Percentiles rank a stretch among this genome's conserved stretches.
Evolutionary conservation across 2,329 filamentous ascomycete species (phyloP).

Genomic region (Colletotrichum sp.): DNA sequence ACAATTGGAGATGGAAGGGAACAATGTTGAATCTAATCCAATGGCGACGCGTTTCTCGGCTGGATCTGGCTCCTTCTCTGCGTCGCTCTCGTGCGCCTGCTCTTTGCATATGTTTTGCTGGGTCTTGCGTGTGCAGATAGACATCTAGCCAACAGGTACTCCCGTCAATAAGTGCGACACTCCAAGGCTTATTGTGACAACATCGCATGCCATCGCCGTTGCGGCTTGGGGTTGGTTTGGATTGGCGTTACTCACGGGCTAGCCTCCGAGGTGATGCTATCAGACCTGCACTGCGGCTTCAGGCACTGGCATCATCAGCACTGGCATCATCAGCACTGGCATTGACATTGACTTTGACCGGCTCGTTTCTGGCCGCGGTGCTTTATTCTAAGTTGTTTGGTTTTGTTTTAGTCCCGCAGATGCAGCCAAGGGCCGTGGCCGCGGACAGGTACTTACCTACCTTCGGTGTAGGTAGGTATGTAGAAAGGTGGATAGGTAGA

Average conservation of each 20-base stretch:
- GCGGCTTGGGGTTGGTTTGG: too few relatives aligned
- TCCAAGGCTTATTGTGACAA: slow-evolving; percentile 6
- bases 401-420: background rate
- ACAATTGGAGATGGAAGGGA: too few relatives aligned
- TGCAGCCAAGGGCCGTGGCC: background rate
- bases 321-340: background rate
- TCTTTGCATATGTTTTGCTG: too few relatives aligned
- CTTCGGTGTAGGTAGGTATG: background rate
- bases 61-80: background rate
- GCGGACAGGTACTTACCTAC: background rate
- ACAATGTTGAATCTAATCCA: background rate
- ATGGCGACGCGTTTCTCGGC: background rate
- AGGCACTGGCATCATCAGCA: background rate
- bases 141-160: background rate
- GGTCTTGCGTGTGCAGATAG: background rate
- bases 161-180: background rate
- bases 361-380: background rate
- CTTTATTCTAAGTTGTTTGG: background rate
- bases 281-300: too few relatives aligned
- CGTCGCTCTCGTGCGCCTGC: background rate
- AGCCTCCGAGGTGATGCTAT: too few relatives aligned
- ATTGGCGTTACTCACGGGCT: background rate
- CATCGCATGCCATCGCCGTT: background rate
- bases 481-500: background rate
- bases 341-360: background rate